Evolutionary conservation across 345 rosid genomes (phyloP).

Genomic region (Geranium rotundifolium): DNA sequence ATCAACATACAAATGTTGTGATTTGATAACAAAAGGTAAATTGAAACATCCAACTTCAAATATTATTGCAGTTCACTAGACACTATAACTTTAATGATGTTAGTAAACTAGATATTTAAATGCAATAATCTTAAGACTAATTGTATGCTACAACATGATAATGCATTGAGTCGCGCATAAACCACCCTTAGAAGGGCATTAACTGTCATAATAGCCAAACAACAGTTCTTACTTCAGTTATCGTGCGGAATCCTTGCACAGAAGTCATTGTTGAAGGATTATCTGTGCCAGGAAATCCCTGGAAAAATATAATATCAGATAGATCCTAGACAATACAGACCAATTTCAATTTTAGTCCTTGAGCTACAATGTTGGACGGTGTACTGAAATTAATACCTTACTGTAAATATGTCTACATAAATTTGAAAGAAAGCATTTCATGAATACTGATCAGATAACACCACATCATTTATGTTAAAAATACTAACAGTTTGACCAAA

Average conservation of each 20-base stretch:
- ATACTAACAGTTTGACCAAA: not conserved
- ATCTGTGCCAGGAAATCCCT: conserved; percentile 43
- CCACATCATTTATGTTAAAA: not conserved
- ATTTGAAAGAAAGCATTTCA: not conserved
- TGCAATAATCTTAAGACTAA: no score
- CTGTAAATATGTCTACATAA: not conserved
- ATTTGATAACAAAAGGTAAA: not conserved
- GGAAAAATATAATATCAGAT: conserved; percentile 10
- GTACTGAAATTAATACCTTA: not conserved
- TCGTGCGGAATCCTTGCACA: conserved; percentile 54
- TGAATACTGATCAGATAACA: not conserved
- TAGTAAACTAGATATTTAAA: not conserved
- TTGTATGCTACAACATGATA: not conserved
- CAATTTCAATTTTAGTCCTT: not conserved
- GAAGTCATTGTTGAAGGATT: conserved; percentile 40
- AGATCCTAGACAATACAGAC: not conserved
- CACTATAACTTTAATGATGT: no score
- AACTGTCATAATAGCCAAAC: not conserved
- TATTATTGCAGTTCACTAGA: not conserved
- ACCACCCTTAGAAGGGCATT: not conserved
- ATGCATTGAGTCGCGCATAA: not conserved
- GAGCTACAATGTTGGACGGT: not conserved
- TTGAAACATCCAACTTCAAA: not conserved
- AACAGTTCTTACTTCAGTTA: conserved; percentile 37
- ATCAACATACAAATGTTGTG: conserved; percentile 1